phyloP scores from a whole-genome alignment of 2,329 filamentous ascomycete genomes.

The Dothiorella sarmentorum region DNA sequence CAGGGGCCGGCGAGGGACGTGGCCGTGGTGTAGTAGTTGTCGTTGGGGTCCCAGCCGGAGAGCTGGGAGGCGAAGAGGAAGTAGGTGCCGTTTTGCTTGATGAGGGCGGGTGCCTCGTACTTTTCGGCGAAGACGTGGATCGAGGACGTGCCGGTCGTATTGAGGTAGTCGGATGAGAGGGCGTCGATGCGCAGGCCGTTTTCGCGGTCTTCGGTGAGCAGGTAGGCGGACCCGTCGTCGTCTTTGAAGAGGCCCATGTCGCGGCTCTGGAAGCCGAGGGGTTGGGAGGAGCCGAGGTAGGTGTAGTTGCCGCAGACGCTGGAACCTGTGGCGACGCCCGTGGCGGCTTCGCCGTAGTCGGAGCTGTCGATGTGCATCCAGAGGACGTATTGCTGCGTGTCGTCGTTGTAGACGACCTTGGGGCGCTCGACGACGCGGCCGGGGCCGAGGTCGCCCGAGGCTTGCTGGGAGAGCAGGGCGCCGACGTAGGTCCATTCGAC shows the following conservation, averaged over 20 bases:
- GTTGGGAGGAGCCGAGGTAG: conserved; percentile 47
- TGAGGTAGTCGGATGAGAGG: conserved; percentile 56
- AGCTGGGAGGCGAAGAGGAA: conserved; percentile 60
- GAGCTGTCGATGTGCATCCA: conserved; percentile 65
- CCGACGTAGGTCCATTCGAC: conserved; percentile 62
- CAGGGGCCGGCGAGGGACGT: conserved; percentile 58
- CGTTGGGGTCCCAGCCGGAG: conserved; percentile 52
- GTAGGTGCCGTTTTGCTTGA: conserved; percentile 59
- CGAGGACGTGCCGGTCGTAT: conserved; percentile 40
- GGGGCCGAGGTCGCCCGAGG: conserved; percentile 57
- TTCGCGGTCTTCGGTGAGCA: conserved; percentile 59
- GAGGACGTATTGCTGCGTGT: conserved; percentile 63
- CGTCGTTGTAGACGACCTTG: conserved; percentile 65
- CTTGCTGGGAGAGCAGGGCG: conserved; percentile 54
- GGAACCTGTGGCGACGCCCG: conserved; percentile 60
- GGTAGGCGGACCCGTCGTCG: conserved; percentile 58
- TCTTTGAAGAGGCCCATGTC: conserved; percentile 62
- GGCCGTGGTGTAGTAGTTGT: conserved; percentile 62
- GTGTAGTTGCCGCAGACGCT: conserved; percentile 60
- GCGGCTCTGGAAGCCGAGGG: conserved; percentile 51
- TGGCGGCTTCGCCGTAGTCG: conserved; percentile 61
- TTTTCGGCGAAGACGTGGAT: conserved; percentile 54
- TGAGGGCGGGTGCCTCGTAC: conserved; percentile 61
- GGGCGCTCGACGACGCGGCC: conserved; percentile 63
- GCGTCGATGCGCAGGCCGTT: conserved; percentile 58